These are phyloP conservation scores for Colletotrichum neosansevieriae DNA, from an alignment of 2,329 filamentous ascomycete genomes.

Conservation along the genomic window DNA sequence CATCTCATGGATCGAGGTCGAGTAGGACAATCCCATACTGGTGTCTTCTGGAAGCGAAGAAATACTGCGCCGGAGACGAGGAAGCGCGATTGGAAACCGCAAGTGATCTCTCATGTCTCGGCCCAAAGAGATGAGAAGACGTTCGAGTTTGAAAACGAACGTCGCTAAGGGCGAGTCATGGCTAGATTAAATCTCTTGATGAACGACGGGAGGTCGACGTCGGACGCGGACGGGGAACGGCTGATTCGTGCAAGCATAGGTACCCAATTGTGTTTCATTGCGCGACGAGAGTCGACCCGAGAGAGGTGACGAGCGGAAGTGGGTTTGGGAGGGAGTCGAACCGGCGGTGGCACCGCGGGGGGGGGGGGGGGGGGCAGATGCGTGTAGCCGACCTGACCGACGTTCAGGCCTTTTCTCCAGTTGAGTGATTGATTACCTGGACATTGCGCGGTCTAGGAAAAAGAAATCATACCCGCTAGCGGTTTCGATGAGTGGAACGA, in stretches of 20 bases:
- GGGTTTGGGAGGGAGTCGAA: slow-evolving; percentile 9
- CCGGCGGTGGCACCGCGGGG: background rate
- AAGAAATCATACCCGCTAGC: background rate
- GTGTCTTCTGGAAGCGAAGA: slow-evolving; percentile 19
- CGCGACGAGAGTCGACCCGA: slow-evolving; percentile 14
- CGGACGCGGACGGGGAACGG: slow-evolving; percentile 15
- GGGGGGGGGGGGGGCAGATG: background rate
- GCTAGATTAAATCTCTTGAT: background rate
- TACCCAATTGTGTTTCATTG: slow-evolving; percentile 25
- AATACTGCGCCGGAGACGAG: background rate
- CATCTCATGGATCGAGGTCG: slow-evolving; percentile 11
- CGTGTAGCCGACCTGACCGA: slow-evolving; percentile 16
- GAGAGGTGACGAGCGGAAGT: slow-evolving; percentile 2
- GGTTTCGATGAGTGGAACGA: slow-evolving; percentile 4
- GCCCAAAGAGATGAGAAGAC: background rate
- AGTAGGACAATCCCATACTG: slow-evolving; percentile 12
- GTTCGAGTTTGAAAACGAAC: background rate
- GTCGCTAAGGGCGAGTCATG: background rate
- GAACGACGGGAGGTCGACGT: background rate
- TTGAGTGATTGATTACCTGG: slow-evolving; percentile 1
- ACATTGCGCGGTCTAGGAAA: slow-evolving; percentile 14
- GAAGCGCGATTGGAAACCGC: background rate
- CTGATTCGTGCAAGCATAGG: slow-evolving; percentile 26
- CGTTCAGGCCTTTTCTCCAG: slow-evolving; percentile 1
- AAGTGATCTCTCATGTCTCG: background rate